These are phyloP conservation scores for Metarhizium album DNA, from an alignment of 2,329 filamentous ascomycete species.

Conservation along the genomic window DNA sequence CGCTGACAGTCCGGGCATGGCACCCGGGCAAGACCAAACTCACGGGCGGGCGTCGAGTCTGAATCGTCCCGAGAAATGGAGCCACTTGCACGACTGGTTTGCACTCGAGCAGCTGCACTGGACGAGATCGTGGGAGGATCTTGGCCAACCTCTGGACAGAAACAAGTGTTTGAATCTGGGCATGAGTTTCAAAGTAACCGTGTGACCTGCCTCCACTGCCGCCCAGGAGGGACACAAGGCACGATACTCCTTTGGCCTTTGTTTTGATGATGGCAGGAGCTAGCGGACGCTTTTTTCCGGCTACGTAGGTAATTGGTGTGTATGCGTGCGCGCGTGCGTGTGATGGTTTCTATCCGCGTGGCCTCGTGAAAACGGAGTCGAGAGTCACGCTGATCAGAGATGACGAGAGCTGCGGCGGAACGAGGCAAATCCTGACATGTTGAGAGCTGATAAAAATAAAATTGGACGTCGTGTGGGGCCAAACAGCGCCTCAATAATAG, in stretches of 20 bases:
- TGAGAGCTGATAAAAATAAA: too few relatives aligned
- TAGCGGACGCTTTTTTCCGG: too few relatives aligned
- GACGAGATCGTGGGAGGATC: conserved; percentile 4
- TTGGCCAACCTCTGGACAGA: conserved; percentile 1
- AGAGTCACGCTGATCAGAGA: not conserved
- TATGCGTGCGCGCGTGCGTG: too few relatives aligned
- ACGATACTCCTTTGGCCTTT: too few relatives aligned
- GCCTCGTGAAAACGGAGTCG: too few relatives aligned
- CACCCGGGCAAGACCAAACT: not conserved
- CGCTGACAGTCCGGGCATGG: not conserved
- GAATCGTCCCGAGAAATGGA: conserved; percentile 3
- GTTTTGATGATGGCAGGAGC: too few relatives aligned
- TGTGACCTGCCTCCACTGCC: not conserved
- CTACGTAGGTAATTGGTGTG: too few relatives aligned
- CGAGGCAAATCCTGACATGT: too few relatives aligned
- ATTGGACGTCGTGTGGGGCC: too few relatives aligned
- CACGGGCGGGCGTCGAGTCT: not conserved
- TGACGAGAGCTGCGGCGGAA: not conserved
- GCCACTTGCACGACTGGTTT: conserved; percentile 10
- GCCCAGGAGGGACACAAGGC: not conserved
- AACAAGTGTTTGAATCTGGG: not conserved
- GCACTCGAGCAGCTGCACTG: conserved; percentile 6
- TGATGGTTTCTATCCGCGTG: too few relatives aligned
- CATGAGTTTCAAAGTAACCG: not conserved
- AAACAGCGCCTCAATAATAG: too few relatives aligned